These are phyloP conservation scores for Daldinia sp. DNA, from an alignment of 2,329 filamentous ascomycete species.

Conservation along the genomic window DNA sequence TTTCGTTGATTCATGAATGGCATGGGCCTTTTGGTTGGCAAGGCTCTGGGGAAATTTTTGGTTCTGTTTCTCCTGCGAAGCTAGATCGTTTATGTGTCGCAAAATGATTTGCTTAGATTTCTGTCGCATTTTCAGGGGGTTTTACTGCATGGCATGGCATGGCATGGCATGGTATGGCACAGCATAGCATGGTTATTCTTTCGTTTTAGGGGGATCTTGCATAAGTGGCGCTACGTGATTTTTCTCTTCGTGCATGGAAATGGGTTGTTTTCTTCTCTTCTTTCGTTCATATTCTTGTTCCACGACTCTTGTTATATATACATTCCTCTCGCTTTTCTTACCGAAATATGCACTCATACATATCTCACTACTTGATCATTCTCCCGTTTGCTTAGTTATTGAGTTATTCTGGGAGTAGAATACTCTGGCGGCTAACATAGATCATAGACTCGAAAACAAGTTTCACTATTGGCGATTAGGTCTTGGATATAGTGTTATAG, in stretches of 20 bases:
- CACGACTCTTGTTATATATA: slow-evolving; percentile 4
- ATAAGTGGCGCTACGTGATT: slow-evolving; percentile 17
- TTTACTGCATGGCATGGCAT: slow-evolving; percentile 1
- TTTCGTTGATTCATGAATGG: slow-evolving; percentile 34
- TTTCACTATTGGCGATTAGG: no score
- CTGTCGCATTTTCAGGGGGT: slow-evolving; percentile 19
- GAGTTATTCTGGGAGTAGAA: background rate
- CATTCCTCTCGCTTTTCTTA: slow-evolving; percentile 3
- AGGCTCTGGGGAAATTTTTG: background rate
- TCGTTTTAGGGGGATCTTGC: slow-evolving; percentile 18
- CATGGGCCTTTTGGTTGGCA: background rate
- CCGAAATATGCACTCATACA: background rate
- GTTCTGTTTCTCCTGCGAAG: slow-evolving; percentile 11
- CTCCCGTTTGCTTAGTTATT: background rate
- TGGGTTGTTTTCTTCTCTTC: background rate
- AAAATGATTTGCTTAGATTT: background rate
- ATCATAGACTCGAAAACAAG: no score
- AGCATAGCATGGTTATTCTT: slow-evolving; percentile 1
- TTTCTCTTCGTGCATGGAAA: background rate
- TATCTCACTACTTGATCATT: background rate
- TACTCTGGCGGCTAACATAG: no score
- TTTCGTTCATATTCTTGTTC: background rate
- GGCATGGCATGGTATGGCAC: slow-evolving; percentile 11
- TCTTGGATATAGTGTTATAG: no score
- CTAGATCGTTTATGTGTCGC: slow-evolving; percentile 41